Evolutionary conservation across 768 basidiomycete species (phyloP).

Genomic region (Cyclocybe aegerita): DNA sequence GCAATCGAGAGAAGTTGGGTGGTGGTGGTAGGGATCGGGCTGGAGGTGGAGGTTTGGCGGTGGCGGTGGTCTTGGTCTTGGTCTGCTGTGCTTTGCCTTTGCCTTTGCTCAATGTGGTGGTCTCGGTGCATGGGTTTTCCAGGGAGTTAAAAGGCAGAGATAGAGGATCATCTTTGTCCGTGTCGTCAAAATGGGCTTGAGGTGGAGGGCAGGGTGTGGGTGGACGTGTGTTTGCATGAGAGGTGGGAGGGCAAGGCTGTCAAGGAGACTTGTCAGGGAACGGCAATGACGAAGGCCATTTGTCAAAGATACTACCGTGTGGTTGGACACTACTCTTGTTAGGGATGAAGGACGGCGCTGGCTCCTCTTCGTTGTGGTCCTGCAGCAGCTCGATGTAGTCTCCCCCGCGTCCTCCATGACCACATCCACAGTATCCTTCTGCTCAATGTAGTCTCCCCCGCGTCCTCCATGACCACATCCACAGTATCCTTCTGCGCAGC

Average conservation of each 20-base stretch:
- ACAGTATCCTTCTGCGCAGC: background rate
- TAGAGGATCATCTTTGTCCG: slow-evolving; percentile 34
- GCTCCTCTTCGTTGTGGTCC: background rate
- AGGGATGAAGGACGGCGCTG: slow-evolving; percentile 3
- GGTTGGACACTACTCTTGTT: slow-evolving; percentile 5
- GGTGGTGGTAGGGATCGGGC: background rate
- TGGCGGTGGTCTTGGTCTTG: background rate
- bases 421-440: background rate
- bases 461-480: background rate
- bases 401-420: background rate
- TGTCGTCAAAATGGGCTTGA: slow-evolving; percentile 14
- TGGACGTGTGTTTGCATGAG: no score
- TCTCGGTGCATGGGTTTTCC: background rate
- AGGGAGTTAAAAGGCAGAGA: slow-evolving; percentile 26
- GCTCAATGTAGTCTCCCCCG: background rate
- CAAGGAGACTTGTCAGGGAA: slow-evolving; percentile 55
- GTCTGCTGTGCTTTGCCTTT: no score
- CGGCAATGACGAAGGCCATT: slow-evolving; percentile 64
- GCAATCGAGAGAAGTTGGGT: slow-evolving; percentile 1
- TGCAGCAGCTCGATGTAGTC: background rate
- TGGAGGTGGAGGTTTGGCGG: no score
- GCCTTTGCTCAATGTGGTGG: background rate
- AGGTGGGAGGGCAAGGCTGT: slow-evolving; percentile 53
- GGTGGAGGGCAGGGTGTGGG: slow-evolving; percentile 26
- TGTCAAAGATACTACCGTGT: slow-evolving; percentile 44